phyloP scores from a whole-genome alignment of 2,329 filamentous ascomycete species.

The Hymenoscyphus fraxineus region DNA sequence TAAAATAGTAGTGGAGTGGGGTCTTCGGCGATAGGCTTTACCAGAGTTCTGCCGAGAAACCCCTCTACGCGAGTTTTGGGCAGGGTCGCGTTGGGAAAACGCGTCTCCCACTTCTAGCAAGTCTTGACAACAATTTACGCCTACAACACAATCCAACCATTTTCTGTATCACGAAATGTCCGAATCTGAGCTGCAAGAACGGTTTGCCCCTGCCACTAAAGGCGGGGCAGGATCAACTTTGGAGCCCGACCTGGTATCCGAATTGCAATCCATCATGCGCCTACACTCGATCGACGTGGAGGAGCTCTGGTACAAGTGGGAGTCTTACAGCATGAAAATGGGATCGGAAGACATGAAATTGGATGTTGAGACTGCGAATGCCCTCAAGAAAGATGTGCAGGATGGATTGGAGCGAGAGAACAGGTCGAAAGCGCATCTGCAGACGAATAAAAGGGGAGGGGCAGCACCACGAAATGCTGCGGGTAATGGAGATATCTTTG shows the following conservation, averaged over 20 bases:
- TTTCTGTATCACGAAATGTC: constrained; percentile 8
- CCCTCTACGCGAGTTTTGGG: no score
- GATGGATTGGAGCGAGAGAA: constrained; percentile 77
- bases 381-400: constrained; percentile 83
- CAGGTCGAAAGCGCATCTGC: constrained; percentile 61
- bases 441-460: constrained; percentile 59
- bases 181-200: constrained; percentile 27
- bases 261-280: constrained; percentile 81
- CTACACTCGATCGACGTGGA: constrained; percentile 77
- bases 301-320: constrained; percentile 98
- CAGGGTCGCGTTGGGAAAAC: neutral
- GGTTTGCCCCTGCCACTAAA: constrained; percentile 25
- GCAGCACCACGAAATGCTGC: constrained; percentile 59
- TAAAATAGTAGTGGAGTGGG: no score
- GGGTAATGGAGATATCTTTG: constrained; percentile 68
- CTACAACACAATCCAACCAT: neutral
- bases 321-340: constrained; percentile 95
- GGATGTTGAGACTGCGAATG: constrained; percentile 66
- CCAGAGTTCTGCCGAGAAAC: no score
- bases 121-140: constrained; percentile 3
- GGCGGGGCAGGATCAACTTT: constrained; percentile 39
- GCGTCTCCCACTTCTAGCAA: neutral
- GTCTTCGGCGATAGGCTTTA: no score
- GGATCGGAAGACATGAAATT: constrained; percentile 72
- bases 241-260: constrained; percentile 71